A percentile compares a stretch with the other conserved stretches of the same genome.
These are phyloP conservation scores for Polyporus arcularius DNA, from an alignment of 768 basidiomycete species.

Conservation along the genomic window DNA sequence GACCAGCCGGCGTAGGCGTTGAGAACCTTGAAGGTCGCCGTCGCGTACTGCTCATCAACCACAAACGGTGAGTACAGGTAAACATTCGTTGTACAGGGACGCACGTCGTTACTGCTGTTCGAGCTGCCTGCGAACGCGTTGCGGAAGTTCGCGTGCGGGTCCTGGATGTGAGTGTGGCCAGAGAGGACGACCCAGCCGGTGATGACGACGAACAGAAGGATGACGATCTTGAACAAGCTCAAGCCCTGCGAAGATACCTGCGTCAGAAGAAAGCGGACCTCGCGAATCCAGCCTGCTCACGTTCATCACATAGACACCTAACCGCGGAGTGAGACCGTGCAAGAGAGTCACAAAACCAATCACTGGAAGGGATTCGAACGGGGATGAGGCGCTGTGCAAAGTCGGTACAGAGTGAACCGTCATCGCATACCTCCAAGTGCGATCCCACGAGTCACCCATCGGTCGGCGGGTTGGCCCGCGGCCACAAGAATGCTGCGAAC, in stretches of 20 bases:
- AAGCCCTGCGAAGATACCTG: constrained; percentile 36
- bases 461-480: constrained; percentile 27
- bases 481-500: constrained; percentile 45
- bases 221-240: constrained; percentile 54
- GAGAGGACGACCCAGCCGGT: constrained; percentile 63
- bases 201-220: constrained; percentile 56
- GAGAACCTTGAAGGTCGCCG: constrained; percentile 61
- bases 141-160: constrained; percentile 60
- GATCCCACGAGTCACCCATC: constrained; percentile 59
- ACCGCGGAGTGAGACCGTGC: constrained; percentile 51
- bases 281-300: constrained; percentile 27
- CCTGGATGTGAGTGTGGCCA: constrained; percentile 53
- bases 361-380: constrained; percentile 32
- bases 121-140: constrained; percentile 59
- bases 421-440: constrained; percentile 48
- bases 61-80: not conserved
- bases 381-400: not conserved
- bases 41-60: constrained; percentile 49
- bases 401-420: not conserved
- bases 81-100: constrained; percentile 1
- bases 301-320: constrained; percentile 58
- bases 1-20: constrained; percentile 53
- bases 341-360: constrained; percentile 52
- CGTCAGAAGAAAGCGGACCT: constrained; percentile 35
- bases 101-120: constrained; percentile 49